Evolutionary conservation across 495 filamentous ascomycete genomes (phyloP), one percentile per base, ranked within the genome.

Genomic region (Neohortaea acidophila): DNA sequence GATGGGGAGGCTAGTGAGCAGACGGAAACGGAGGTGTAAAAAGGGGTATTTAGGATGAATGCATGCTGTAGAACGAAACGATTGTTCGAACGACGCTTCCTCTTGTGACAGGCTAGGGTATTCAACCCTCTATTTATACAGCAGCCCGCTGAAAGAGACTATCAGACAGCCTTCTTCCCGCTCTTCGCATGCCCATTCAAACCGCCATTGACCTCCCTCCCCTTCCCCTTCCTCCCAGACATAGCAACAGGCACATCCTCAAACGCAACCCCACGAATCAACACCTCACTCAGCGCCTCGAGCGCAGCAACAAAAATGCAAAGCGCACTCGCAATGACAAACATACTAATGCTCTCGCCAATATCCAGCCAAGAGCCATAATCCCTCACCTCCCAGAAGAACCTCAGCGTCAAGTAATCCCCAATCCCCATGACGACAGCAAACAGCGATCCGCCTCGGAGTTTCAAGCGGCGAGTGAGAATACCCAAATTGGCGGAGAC

Each of bases 361-460:
- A 96, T 99, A 51, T 99, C 91, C 36, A 99, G 61, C 91, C 91
- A 99, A 24, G 76, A 84, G 0, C 91, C 89, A 55, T 96, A 85
- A 54, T 99, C 91, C 39, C 75, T 76, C 5, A 99, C 91, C 54
- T 93, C 77, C 70, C 79, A 99, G 59, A 99, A 99, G 67, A 99
- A 99, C 57, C 89, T 84, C 38, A 99, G 66, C 3, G 91, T 96
- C 51, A 96, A 66, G 31, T 94, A 73, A 57, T 99, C 91, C 35
- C 81, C 81, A 33, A 92, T 71, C n/a, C 28, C 44, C 76, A 93
- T 93, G 29, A 91, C 84, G 1, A 92, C 59, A 83, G 94, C 94
- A 62, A 94, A 93, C 17, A 99, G 64, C 13, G 82, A 84, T 33
- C 80, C 81, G 7, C 75, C 75, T 3, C 82, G 79, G 0, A 96